Conservation (phyloP, 2,329 filamentous ascomycete species). For the Monosporascus sp. region DNA sequence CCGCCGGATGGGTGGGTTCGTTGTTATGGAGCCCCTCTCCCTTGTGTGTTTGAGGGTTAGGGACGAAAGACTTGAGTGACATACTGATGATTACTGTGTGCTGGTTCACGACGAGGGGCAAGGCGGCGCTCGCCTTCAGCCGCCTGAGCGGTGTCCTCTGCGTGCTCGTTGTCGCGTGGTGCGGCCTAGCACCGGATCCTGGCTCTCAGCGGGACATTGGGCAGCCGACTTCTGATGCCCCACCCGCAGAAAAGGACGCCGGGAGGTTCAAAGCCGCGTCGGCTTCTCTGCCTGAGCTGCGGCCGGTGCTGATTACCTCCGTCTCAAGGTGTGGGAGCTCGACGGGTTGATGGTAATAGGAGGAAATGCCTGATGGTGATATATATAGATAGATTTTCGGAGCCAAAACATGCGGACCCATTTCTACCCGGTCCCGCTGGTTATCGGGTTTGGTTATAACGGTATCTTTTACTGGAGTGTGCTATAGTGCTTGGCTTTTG, state of each 20-base stretch:
- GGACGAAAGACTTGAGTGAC: not conserved
- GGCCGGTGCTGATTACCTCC: not conserved
- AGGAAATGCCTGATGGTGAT: too few species aligned
- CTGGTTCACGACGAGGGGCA: slow-evolving; percentile 64
- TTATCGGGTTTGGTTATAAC: too few species aligned
- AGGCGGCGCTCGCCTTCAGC: slow-evolving; percentile 71
- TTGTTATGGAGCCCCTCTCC: not conserved
- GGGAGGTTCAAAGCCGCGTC: not conserved
- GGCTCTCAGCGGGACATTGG: slow-evolving; percentile 5
- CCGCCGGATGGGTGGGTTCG: slow-evolving; percentile 57
- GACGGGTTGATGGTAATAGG: not conserved
- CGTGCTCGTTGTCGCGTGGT: slow-evolving; percentile 62
- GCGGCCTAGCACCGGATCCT: slow-evolving; percentile 43
- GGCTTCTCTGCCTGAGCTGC: not conserved
- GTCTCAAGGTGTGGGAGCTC: not conserved
- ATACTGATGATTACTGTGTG: not conserved
- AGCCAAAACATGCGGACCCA: too few species aligned
- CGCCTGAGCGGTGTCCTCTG: slow-evolving; percentile 64
- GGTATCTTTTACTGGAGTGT: too few species aligned
- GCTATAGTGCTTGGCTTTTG: too few species aligned
- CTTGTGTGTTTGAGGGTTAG: not conserved
- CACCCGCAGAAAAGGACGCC: not conserved
- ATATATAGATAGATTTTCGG: too few species aligned
- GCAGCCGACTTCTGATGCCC: slow-evolving; percentile 4
- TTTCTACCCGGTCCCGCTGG: too few species aligned